These are phyloP conservation scores for Rhizopogon roseolus DNA, from an alignment of 768 basidiomycete species.

Conservation along the genomic window DNA sequence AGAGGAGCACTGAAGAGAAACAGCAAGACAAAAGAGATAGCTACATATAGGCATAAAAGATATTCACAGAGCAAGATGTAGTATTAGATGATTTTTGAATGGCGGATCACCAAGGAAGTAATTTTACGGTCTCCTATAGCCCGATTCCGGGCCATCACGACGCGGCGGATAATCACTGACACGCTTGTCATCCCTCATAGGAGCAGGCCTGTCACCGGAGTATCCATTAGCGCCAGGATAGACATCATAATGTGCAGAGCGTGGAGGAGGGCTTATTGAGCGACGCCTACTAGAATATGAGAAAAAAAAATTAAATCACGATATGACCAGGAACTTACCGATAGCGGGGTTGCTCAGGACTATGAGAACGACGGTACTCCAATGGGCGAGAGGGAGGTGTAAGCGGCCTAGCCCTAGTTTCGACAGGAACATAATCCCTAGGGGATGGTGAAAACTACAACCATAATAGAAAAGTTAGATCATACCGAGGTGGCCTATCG, in stretches of 20 bases:
- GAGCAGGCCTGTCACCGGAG: constrained; percentile 45
- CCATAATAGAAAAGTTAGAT: constrained; percentile 1
- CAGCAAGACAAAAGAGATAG: neutral
- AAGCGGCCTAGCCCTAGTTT: constrained; percentile 28
- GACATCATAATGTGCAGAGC: constrained; percentile 48
- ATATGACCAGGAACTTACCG: constrained; percentile 24
- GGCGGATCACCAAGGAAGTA: constrained; percentile 2
- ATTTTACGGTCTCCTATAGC: constrained; percentile 22
- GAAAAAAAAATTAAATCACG: neutral
- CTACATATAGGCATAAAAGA: neutral
- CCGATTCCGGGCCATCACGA: constrained; percentile 29
- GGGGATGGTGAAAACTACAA: constrained; percentile 5
- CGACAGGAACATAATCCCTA: constrained; percentile 53
- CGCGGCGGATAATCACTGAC: constrained; percentile 35
- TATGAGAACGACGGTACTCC: constrained; percentile 47
- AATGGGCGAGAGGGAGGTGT: constrained; percentile 45
- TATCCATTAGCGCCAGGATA: constrained; percentile 38
- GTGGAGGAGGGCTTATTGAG: constrained; percentile 61
- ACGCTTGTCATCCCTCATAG: constrained; percentile 25
- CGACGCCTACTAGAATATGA: constrained; percentile 46
- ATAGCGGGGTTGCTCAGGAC: constrained; percentile 36
- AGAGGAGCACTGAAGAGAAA: neutral
- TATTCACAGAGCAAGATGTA: neutral
- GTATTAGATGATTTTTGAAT: neutral
- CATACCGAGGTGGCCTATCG: constrained; percentile 59